These are phyloP conservation scores for Elasticomyces elasticus DNA, from an alignment of 495 filamentous ascomycete genomes.

Conservation along the genomic window DNA sequence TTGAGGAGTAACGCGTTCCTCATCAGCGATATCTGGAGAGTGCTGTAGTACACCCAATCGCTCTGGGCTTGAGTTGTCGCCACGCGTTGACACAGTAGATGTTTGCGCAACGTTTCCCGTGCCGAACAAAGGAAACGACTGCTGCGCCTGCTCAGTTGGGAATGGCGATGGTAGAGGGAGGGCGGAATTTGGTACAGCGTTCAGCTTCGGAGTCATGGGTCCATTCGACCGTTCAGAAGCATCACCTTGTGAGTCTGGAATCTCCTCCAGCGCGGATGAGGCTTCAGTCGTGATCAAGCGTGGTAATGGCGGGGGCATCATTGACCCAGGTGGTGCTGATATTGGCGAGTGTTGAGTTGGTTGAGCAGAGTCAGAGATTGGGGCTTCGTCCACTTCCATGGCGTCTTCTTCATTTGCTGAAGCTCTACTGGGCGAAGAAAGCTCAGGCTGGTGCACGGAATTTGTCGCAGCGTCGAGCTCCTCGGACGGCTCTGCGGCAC, in stretches of 20 bases:
- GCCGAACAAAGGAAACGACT: too few relatives aligned
- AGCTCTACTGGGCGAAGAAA: neutral
- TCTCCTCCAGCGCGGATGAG: neutral
- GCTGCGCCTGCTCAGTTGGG: constrained; percentile 14
- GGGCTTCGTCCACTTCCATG: neutral
- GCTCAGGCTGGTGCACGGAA: neutral
- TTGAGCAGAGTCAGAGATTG: neutral
- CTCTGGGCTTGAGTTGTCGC: too few relatives aligned
- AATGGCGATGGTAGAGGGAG: constrained; percentile 32
- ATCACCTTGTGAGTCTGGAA: neutral
- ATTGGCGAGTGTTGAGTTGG: neutral
- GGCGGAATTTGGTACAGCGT: constrained; percentile 23
- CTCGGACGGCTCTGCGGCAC: neutral
- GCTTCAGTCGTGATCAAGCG: neutral
- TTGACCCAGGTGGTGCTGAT: neutral
- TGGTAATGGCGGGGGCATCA: constrained; percentile 17
- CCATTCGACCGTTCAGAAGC: neutral
- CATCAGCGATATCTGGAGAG: too few relatives aligned
- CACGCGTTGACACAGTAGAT: too few relatives aligned
- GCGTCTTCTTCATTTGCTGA: neutral
- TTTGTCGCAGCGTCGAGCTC: neutral
- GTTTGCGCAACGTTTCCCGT: too few relatives aligned
- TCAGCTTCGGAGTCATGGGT: constrained; percentile 14
- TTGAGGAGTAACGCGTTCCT: too few relatives aligned
- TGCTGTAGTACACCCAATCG: too few relatives aligned